A percentile compares a stretch with the other conserved stretches of the same genome.
phyloP scores from a whole-genome alignment of 805 yeast genomes.

The Lachancea sp. region DNA sequence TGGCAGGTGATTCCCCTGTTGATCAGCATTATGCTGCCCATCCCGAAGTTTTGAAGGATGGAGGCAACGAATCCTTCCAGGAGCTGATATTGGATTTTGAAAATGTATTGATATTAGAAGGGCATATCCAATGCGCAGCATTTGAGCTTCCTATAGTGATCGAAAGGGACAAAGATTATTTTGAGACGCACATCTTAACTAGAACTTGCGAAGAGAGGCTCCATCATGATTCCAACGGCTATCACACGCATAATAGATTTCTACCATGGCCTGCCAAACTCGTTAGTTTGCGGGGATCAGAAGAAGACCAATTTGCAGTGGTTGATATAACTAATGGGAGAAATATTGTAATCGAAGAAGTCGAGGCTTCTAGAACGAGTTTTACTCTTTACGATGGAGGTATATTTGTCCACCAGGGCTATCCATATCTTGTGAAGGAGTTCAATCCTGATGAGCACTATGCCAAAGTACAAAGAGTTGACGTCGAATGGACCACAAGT shows the following conservation, averaged over 20 bases:
- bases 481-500: constrained; percentile 88
- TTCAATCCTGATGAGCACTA: constrained; percentile 70
- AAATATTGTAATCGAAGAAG: constrained; percentile 75
- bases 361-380: constrained; percentile 82
- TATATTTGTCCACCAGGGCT: constrained; percentile 89
- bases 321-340: constrained; percentile 79
- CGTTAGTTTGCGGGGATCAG: constrained; percentile 77
- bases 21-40: constrained; percentile 78
- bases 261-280: constrained; percentile 76
- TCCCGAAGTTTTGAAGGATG: constrained; percentile 27
- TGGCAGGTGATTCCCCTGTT: constrained; percentile 76
- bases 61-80: constrained; percentile 44
- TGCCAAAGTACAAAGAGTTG: constrained; percentile 82
- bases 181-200: constrained; percentile 32
- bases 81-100: constrained; percentile 56
- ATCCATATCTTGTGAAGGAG: constrained; percentile 78
- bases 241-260: constrained; percentile 50
- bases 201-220: constrained; percentile 37
- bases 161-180: constrained; percentile 50
- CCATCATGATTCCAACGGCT: constrained; percentile 40
- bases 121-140: constrained; percentile 93
- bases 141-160: constrained; percentile 66
- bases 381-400: constrained; percentile 92
- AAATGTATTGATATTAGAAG: constrained; percentile 58
- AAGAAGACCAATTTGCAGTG: constrained; percentile 77